Evolutionary conservation across 2,329 filamentous ascomycete species (phyloP).

Genomic region (Arachnomyces sp.): DNA sequence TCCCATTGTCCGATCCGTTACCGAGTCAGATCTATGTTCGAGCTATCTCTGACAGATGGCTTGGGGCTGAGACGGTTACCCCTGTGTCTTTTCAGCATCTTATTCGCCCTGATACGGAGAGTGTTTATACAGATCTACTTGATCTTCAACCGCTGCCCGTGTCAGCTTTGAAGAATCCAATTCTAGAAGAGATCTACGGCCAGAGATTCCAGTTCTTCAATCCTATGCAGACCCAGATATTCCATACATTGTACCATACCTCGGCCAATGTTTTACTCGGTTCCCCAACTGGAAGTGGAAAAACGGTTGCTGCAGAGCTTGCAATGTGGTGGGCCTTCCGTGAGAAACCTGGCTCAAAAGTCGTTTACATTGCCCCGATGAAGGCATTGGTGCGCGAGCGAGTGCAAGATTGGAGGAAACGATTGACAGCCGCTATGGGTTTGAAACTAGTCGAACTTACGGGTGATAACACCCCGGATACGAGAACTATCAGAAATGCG

Average conservation of each 20-base stretch:
- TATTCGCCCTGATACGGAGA: slow-evolving; percentile 94
- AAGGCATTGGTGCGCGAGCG: slow-evolving; percentile 94
- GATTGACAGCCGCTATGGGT: slow-evolving; percentile 74
- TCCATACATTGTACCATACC: slow-evolving; percentile 93
- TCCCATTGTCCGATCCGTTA: slow-evolving; percentile 84
- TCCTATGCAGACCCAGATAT: slow-evolving; percentile 98
- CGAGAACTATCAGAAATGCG: slow-evolving; percentile 85
- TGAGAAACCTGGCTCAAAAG: slow-evolving; percentile 88
- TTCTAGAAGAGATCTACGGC: slow-evolving; percentile 79
- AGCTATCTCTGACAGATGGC: slow-evolving; percentile 89
- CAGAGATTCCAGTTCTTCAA: slow-evolving; percentile 95
- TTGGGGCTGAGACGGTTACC: slow-evolving; percentile 91
- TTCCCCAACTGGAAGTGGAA: slow-evolving; percentile 93
- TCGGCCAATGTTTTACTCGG: slow-evolving; percentile 85
- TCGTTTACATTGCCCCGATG: slow-evolving; percentile 99
- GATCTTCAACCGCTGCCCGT: slow-evolving; percentile 87
- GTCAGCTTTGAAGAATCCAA: slow-evolving; percentile 75
- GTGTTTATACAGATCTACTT: slow-evolving; percentile 88
- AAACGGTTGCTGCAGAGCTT: slow-evolving; percentile 90
- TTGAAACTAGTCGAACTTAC: slow-evolving; percentile 91
- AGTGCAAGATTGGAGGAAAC: slow-evolving; percentile 86
- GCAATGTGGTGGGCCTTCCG: slow-evolving; percentile 99
- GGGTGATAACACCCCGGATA: slow-evolving; percentile 96
- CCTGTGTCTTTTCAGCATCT: slow-evolving; percentile 96
- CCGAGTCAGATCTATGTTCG: slow-evolving; percentile 95